Conservation (phyloP, 1,284 basidiomycete genomes). For the Fomes fomentarius region DNA sequence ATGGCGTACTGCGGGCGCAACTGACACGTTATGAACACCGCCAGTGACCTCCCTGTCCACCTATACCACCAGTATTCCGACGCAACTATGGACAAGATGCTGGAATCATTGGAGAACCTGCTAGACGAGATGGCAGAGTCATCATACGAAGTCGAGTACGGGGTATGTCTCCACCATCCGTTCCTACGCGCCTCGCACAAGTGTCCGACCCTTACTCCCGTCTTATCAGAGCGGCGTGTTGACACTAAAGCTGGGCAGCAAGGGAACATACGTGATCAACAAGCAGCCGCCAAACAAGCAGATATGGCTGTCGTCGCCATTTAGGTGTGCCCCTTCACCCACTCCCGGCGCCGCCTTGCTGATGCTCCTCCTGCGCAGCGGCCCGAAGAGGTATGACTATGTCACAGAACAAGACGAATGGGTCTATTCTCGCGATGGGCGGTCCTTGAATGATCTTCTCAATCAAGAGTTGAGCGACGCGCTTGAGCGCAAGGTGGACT, state of each 20-base stretch:
- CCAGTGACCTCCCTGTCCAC: slow-evolving; percentile 55
- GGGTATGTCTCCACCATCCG: slow-evolving; percentile 57
- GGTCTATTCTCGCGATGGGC: slow-evolving; percentile 77
- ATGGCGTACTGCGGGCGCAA: slow-evolving; percentile 1
- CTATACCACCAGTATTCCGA: slow-evolving; percentile 84
- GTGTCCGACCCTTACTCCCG: slow-evolving; percentile 18
- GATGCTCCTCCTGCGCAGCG: slow-evolving; percentile 49
- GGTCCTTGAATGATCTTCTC: slow-evolving; percentile 66
- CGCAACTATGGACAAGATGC: slow-evolving; percentile 78
- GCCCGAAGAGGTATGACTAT: slow-evolving; percentile 90
- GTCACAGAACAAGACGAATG: slow-evolving; percentile 59
- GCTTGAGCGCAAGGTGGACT: slow-evolving; percentile 33
- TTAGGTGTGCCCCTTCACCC: slow-evolving; percentile 34
- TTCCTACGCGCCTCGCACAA: background rate
- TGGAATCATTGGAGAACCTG: slow-evolving; percentile 80
- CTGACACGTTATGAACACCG: slow-evolving; percentile 11
- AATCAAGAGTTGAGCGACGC: slow-evolving; percentile 62
- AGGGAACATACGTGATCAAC: slow-evolving; percentile 99
- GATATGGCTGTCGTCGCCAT: slow-evolving; percentile 96
- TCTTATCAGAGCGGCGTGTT: slow-evolving; percentile 80
- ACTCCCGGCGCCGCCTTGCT: background rate
- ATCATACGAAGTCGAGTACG: slow-evolving; percentile 90
- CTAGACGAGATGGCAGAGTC: slow-evolving; percentile 65
- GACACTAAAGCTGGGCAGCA: slow-evolving; percentile 79
- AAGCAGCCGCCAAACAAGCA: slow-evolving; percentile 99